Evolutionary conservation across 2,329 filamentous ascomycete species (phyloP).

Genomic region (Chaetomium strumarium): DNA sequence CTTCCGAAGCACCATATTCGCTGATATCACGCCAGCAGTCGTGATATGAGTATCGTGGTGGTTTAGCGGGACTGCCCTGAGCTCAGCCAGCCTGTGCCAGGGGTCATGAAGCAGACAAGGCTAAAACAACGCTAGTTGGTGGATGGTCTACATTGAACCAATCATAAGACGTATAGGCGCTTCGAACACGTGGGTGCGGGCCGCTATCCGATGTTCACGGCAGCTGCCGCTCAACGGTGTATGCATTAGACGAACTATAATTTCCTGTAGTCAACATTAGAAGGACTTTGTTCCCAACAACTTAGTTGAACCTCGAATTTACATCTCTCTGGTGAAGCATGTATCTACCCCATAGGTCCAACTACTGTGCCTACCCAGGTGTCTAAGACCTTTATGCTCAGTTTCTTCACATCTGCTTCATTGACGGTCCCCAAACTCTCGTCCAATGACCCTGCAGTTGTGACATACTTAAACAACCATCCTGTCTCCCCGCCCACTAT

Average conservation of each 20-base stretch:
- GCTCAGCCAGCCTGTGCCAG: neutral
- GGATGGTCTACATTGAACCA: slow-evolving; percentile 3
- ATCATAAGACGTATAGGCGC: neutral
- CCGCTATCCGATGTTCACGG: neutral
- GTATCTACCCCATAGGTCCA: no score
- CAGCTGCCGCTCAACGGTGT: neutral
- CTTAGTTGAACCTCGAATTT: no score
- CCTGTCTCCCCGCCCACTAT: no score
- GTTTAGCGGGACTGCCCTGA: neutral
- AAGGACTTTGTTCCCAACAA: neutral
- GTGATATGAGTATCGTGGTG: slow-evolving; percentile 1
- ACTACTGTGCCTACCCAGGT: no score
- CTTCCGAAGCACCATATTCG: neutral
- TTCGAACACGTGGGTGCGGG: neutral
- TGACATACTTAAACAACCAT: no score
- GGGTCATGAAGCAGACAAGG: neutral
- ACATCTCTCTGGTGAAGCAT: no score
- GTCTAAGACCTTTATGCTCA: no score
- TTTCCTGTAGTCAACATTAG: neutral
- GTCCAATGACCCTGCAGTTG: no score
- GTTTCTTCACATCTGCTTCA: no score
- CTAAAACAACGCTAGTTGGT: slow-evolving; percentile 15
- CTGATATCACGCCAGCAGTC: neutral
- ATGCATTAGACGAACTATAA: no score
- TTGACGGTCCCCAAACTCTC: no score